Base-by-base conservation (phyloP, 2,329 filamentous ascomycete genomes). In the Colletotrichum brevisporum region DNA sequence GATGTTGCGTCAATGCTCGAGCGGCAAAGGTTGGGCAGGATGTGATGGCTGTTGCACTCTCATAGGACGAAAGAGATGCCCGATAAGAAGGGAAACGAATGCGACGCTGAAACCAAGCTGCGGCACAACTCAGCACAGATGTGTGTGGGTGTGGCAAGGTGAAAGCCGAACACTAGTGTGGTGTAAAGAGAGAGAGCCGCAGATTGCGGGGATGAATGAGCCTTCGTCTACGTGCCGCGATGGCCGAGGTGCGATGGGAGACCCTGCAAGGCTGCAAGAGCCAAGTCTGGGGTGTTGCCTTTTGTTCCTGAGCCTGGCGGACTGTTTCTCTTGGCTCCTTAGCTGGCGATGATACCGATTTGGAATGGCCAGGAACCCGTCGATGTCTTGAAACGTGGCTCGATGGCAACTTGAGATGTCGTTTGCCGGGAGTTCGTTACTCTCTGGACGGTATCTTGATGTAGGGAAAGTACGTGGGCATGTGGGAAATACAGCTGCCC, bases 91-190 rank as follows among this genome's bases (percentile, higher is more conserved):
- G 62, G 67, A 67, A 69, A 69, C 67, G 61, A 61, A 52, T 61
- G 67, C 56, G 51, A 61, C 62, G 45, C 67, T 69, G 67, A 69
- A 69, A 69, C 67, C 62, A 69, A 69, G 55, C 50, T 69, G 67
- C 67, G 67, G 67, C 67, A 69, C 67, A 67, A 61, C 51, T 61
- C 62, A 67, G 67, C 67, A 69, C 67, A 67, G 62, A 69, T 69
- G 55, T 62, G 47, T 64, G 64, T 51, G 58, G 62, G 63, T 69
- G 61, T 69, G 63, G 67, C 67, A 41, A 61, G 13, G 54, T n/a
- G 43, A 67, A 36, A 56, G 13, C 51, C 62, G 63, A 39, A 45
- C 18, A 16, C 41, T 21, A 55, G 45, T 10, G 31, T 36, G 10
- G 31, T 24, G 21, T 24, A 36, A 10, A 36, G 31, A 10, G 8